Conservation (phyloP, 1,284 basidiomycete genomes). For the Sporisorium reilianum region DNA sequence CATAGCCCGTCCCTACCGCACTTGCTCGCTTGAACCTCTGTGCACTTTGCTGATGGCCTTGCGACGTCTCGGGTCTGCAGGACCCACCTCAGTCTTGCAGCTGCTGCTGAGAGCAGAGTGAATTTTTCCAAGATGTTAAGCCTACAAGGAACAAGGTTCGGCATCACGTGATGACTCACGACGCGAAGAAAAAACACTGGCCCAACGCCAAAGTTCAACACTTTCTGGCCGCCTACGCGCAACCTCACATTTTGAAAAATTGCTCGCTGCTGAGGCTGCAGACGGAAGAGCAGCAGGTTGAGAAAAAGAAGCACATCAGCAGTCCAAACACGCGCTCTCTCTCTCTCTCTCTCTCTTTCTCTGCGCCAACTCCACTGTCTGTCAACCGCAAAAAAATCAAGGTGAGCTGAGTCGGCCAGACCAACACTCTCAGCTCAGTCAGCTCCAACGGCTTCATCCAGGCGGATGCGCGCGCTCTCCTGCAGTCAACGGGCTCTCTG, state of each 20-base stretch:
- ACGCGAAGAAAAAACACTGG: slow-evolving; percentile 36
- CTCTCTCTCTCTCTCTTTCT: too few relatives aligned
- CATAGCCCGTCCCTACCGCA: neutral
- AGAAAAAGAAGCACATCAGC: neutral
- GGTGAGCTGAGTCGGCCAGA: slow-evolving; percentile 4
- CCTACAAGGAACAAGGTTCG: neutral
- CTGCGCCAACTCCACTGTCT: neutral
- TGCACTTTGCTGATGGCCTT: neutral
- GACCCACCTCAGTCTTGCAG: neutral
- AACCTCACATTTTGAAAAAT: slow-evolving; percentile 1
- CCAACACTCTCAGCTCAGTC: slow-evolving; percentile 13
- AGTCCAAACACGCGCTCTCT: slow-evolving; percentile 9
- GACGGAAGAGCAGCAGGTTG: neutral
- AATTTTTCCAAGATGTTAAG: neutral
- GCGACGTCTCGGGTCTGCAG: neutral
- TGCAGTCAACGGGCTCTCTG: neutral
- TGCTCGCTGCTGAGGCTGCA: slow-evolving; percentile 1
- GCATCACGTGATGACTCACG: slow-evolving; percentile 38
- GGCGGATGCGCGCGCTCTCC: slow-evolving; percentile 6
- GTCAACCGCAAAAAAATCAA: neutral
- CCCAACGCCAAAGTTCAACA: slow-evolving; percentile 13
- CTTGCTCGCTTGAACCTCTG: neutral
- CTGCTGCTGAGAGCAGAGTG: neutral
- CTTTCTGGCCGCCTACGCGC: neutral
- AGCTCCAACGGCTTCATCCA: neutral